phyloP scores from a whole-genome alignment of 1,284 basidiomycete genomes.

The Melampsora americana region DNA sequence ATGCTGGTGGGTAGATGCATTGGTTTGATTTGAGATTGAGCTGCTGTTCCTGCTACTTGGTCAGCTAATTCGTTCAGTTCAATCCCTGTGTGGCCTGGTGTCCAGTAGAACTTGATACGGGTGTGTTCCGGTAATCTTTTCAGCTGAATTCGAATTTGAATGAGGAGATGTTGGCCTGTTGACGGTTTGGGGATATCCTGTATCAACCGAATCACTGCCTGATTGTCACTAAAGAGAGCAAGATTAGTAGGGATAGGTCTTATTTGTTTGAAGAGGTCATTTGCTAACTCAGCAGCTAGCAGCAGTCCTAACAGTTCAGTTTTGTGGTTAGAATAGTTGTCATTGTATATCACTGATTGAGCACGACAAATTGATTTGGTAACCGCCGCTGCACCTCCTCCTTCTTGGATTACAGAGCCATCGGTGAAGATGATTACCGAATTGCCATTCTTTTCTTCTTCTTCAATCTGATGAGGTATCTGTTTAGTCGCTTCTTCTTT shows the following conservation, averaged over 20 bases:
- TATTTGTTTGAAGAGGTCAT: not conserved
- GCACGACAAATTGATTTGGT: conserved; percentile 1
- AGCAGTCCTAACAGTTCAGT: not conserved
- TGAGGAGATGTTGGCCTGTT: not conserved
- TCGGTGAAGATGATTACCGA: conserved; percentile 2
- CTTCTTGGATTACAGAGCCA: conserved; percentile 11
- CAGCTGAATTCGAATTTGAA: not conserved
- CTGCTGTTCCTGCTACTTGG: not conserved
- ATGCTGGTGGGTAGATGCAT: too few relatives aligned
- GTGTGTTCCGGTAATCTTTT: not conserved
- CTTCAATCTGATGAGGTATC: not conserved
- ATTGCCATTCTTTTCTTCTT: not conserved
- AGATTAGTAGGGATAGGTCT: not conserved
- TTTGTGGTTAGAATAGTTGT: not conserved
- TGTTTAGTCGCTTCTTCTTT: not conserved
- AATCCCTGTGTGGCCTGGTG: not conserved
- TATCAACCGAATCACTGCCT: not conserved
- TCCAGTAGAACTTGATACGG: not conserved
- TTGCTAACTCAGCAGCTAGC: not conserved
- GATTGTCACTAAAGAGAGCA: not conserved
- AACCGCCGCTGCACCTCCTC: conserved; percentile 1
- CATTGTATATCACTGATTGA: not conserved
- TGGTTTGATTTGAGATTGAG: not conserved
- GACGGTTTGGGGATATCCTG: not conserved
- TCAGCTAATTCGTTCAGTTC: too few relatives aligned